phyloP scores from a whole-genome alignment of 192 early-diverging fungal species.

The Umbelopsis sp. region DNA sequence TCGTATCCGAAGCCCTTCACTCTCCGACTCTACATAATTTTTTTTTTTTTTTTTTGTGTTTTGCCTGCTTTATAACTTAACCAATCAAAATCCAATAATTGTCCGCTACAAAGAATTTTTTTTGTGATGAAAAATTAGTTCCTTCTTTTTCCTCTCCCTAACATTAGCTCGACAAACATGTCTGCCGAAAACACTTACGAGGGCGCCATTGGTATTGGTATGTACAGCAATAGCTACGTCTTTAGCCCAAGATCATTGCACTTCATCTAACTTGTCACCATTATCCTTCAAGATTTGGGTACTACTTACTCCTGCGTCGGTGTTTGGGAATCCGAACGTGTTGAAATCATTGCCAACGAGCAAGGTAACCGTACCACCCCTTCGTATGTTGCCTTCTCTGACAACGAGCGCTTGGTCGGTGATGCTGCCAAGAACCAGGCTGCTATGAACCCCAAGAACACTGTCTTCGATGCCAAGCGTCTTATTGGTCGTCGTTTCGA shows the following conservation, averaged over 20 bases:
- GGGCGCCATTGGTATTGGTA: conserved; percentile 18
- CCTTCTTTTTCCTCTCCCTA: conserved; percentile 15
- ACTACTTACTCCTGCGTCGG: conserved; percentile 93
- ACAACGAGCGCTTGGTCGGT: conserved; percentile 79
- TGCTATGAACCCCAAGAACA: conserved; percentile 89
- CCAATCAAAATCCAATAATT: background rate
- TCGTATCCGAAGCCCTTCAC: background rate
- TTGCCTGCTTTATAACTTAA: background rate
- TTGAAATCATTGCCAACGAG: conserved; percentile 96
- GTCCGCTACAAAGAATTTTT: conserved; percentile 10
- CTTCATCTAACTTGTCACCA: background rate
- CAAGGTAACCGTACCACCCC: conserved; percentile 90
- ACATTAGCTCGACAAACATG: conserved; percentile 11
- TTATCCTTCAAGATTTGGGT: conserved; percentile 91
- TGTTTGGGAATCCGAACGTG: conserved; percentile 90
- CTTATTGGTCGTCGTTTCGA: conserved; percentile 88
- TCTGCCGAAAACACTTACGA: conserved; percentile 20
- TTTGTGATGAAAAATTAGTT: conserved; percentile 10
- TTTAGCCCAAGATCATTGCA: background rate
- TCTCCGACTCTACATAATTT: background rate
- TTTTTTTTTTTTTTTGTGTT: background rate
- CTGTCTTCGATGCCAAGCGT: conserved; percentile 90
- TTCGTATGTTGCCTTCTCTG: conserved; percentile 84
- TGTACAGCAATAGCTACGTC: background rate
- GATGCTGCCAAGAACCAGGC: conserved; percentile 92